Evolutionary conservation across 495 filamentous ascomycete genomes (phyloP).

Genomic region (Penicillium diatomitis): DNA sequence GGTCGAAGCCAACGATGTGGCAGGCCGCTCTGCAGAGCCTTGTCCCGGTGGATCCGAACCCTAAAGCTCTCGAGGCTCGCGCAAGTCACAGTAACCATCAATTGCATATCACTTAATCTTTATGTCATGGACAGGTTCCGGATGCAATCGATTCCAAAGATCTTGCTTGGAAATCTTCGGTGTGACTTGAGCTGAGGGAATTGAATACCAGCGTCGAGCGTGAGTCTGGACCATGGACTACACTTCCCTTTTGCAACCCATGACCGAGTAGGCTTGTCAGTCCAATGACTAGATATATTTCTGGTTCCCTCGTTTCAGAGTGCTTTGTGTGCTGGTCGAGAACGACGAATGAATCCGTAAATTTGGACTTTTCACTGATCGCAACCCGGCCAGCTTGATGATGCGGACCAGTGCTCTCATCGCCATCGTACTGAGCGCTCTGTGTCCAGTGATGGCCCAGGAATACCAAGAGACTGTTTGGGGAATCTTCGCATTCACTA

Average conservation of each 20-base stretch:
- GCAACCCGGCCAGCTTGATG: background rate
- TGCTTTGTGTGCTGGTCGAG: too few relatives aligned
- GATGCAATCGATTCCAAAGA: constrained; percentile 1
- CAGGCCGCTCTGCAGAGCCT: background rate
- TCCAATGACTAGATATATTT: too few relatives aligned
- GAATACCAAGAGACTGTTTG: constrained; percentile 47
- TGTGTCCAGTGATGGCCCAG: constrained; percentile 15
- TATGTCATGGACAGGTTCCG: constrained; percentile 5
- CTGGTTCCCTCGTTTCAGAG: too few relatives aligned
- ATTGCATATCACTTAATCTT: background rate
- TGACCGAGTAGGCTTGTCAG: too few relatives aligned
- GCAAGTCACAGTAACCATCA: background rate
- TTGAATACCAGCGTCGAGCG: too few relatives aligned
- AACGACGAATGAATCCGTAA: too few relatives aligned
- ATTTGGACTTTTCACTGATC: constrained; percentile 4
- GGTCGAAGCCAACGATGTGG: background rate
- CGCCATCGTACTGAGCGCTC: constrained; percentile 8
- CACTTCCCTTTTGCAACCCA: too few relatives aligned
- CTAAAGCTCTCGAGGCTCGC: constrained; percentile 1
- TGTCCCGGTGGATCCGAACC: constrained; percentile 8
- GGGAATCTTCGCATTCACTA: constrained; percentile 60
- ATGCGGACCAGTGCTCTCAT: background rate
- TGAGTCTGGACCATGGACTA: too few relatives aligned
- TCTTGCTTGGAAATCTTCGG: too few relatives aligned
- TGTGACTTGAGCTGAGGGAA: too few relatives aligned